phyloP scores from a whole-genome alignment of 208 protist genomes.

The Leishmania arabica region DNA sequence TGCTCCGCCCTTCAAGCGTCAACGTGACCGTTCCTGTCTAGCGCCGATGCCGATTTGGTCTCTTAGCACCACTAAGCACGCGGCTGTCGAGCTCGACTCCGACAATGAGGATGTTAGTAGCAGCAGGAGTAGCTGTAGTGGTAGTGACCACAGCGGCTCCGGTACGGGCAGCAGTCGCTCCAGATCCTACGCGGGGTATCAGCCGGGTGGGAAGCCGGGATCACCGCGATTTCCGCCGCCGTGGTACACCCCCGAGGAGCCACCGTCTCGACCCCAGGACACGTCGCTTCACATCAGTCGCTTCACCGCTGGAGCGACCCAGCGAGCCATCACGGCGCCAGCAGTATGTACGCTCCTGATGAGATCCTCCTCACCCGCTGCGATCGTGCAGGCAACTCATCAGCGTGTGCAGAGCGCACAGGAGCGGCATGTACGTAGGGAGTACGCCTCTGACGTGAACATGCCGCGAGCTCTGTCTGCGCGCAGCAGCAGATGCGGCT shows the following conservation, averaged over 20 bases:
- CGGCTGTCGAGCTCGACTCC: slow-evolving; percentile 24
- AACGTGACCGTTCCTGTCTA: background rate
- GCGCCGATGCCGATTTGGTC: slow-evolving; percentile 20
- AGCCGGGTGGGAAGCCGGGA: no score
- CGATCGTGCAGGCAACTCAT: slow-evolving; percentile 9
- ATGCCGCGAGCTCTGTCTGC: slow-evolving; percentile 14
- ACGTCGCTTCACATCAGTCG: background rate
- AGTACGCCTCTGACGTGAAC: background rate
- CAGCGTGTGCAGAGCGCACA: slow-evolving; percentile 15
- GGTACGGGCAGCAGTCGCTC: background rate
- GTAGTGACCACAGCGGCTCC: background rate
- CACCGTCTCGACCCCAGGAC: background rate
- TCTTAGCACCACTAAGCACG: background rate
- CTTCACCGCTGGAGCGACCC: slow-evolving; percentile 9
- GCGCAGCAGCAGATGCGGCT: slow-evolving; percentile 30
- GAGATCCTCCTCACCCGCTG: background rate
- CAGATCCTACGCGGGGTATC: background rate
- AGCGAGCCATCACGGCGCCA: slow-evolving; percentile 1
- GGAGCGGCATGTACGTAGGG: background rate
- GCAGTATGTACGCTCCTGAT: background rate
- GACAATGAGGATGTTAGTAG: slow-evolving; percentile 16
- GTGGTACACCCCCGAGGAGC: background rate
- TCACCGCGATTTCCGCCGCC: background rate
- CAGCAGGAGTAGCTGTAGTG: slow-evolving; percentile 16
- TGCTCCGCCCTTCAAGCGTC: background rate